Conservation (phyloP, 495 filamentous ascomycete genomes). For the Penicillium nucicola region DNA sequence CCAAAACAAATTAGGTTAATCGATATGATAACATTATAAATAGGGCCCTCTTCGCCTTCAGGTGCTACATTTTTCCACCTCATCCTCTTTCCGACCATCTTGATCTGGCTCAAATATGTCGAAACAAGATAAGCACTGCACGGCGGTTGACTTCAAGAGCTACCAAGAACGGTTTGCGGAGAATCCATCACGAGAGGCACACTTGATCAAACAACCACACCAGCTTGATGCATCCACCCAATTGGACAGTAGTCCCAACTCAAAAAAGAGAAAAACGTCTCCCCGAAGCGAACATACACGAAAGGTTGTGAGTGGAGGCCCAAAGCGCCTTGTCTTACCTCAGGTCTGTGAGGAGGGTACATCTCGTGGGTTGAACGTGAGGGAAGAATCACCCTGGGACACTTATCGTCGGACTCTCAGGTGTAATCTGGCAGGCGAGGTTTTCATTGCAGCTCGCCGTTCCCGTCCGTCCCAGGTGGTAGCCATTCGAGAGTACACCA, state of each 20-base stretch:
- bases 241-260: not conserved
- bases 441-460: constrained; percentile 5
- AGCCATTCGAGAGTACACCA: constrained; percentile 4
- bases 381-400: constrained; percentile 15
- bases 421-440: constrained; percentile 6
- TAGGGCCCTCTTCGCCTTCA: not conserved
- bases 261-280: constrained; percentile 3
- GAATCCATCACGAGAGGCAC: not conserved
- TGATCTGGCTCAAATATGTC: constrained; percentile 1
- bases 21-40: not conserved
- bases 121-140: constrained; percentile 10
- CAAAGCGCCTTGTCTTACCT: constrained; percentile 3
- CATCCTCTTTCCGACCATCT: not conserved
- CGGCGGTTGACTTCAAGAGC: constrained; percentile 5
- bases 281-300: not conserved
- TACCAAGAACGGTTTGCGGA: constrained; percentile 2
- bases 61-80: not conserved
- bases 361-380: constrained; percentile 1
- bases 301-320: constrained; percentile 2
- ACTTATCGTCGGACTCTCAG: constrained; percentile 3
- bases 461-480: not conserved
- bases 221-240: not conserved
- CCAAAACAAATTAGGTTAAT: not conserved
- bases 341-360: constrained; percentile 1
- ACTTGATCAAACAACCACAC: not conserved